phyloP scores from a whole-genome alignment of 768 basidiomycete genomes.

The Coprinopsis sp. region DNA sequence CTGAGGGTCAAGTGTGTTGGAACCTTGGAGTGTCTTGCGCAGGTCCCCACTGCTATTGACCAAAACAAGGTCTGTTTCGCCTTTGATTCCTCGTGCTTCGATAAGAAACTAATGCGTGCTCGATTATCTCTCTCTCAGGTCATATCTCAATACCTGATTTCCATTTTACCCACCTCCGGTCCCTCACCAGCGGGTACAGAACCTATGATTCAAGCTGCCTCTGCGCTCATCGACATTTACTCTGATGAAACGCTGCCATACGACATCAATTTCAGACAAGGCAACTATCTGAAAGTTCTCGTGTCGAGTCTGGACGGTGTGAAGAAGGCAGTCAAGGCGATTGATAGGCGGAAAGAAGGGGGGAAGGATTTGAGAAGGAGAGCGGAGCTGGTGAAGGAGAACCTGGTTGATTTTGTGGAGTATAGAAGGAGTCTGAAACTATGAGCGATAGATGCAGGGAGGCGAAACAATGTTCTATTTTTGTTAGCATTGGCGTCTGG shows the following conservation, averaged over 20 bases:
- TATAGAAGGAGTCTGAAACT: slow-evolving; percentile 59
- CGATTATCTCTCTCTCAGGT: slow-evolving; percentile 33
- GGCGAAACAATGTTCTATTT: too few species aligned
- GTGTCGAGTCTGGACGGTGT: slow-evolving; percentile 57
- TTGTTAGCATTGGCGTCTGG: too few species aligned
- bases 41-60: slow-evolving; percentile 55
- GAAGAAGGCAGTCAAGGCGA: slow-evolving; percentile 55
- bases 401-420: slow-evolving; percentile 69
- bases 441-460: too few species aligned
- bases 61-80: slow-evolving; percentile 51
- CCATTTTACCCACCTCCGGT: slow-evolving; percentile 45
- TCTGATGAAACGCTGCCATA: slow-evolving; percentile 81
- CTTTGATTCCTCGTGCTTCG: not conserved
- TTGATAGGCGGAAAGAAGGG: slow-evolving; percentile 64
- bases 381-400: slow-evolving; percentile 75
- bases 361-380: slow-evolving; percentile 60
- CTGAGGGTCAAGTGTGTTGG: slow-evolving; percentile 78
- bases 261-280: slow-evolving; percentile 75
- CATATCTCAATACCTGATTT: slow-evolving; percentile 65
- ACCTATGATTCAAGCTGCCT: slow-evolving; percentile 69
- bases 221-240: slow-evolving; percentile 88
- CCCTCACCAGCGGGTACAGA: slow-evolving; percentile 52
- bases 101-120: slow-evolving; percentile 1
- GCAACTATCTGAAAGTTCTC: slow-evolving; percentile 51
- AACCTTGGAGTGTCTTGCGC: slow-evolving; percentile 80